Evolutionary conservation across 768 basidiomycete genomes (phyloP).

Genomic region (Boletus sp.): DNA sequence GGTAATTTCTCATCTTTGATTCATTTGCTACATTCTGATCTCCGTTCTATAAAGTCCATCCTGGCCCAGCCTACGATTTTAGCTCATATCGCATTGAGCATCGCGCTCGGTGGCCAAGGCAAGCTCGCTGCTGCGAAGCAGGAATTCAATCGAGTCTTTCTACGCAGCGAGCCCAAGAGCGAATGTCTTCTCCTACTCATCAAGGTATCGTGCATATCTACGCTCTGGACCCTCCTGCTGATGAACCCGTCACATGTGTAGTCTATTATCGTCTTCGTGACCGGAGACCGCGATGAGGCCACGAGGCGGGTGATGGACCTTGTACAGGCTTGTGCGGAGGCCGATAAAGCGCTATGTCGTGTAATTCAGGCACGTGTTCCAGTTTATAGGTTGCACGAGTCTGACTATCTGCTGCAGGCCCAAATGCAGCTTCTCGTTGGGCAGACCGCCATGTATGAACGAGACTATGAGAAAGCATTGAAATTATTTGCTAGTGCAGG

Average conservation of each 20-base stretch:
- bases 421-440: background rate
- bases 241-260: background rate
- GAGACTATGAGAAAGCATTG: background rate
- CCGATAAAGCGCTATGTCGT: background rate
- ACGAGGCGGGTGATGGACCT: background rate
- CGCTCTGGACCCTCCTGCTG: background rate
- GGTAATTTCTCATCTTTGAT: background rate
- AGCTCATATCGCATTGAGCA: background rate
- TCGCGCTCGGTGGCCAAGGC: background rate
- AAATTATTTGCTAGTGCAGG: background rate
- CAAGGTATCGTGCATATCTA: background rate
- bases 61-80: background rate
- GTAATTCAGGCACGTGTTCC: background rate
- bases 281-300: background rate
- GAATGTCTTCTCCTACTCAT: background rate
- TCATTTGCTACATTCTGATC: background rate
- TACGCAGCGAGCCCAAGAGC: too few species aligned
- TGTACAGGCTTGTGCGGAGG: background rate
- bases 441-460: background rate
- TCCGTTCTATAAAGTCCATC: background rate
- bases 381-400: background rate
- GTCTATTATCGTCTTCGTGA: background rate
- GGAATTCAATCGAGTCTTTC: background rate
- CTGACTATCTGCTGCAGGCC: background rate
- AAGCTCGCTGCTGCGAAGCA: background rate